Evolutionary conservation across 2,329 filamentous ascomycete species (phyloP).

Genomic region (Talaromyces sp.): DNA sequence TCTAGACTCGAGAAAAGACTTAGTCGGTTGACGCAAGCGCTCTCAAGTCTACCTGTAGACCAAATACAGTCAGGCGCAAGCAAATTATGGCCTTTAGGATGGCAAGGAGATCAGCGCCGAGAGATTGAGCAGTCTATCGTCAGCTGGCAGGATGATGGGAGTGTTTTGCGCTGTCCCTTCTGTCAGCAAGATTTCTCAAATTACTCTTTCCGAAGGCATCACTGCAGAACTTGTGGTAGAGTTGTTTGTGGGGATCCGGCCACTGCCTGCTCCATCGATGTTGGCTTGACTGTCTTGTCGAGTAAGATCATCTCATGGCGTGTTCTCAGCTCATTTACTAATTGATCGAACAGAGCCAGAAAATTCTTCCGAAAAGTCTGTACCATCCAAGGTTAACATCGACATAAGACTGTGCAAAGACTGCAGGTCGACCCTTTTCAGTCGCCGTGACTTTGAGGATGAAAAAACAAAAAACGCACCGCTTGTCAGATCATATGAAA

Average conservation of each 20-base stretch:
- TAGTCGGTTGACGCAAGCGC: slow-evolving; percentile 79
- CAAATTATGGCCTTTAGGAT: slow-evolving; percentile 51
- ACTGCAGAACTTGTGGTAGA: slow-evolving; percentile 87
- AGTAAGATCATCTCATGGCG: slow-evolving; percentile 43
- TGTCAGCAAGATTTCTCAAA: slow-evolving; percentile 93
- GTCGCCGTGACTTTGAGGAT: slow-evolving; percentile 70
- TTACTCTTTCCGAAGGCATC: slow-evolving; percentile 89
- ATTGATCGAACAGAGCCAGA: slow-evolving; percentile 6
- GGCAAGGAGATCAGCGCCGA: slow-evolving; percentile 73
- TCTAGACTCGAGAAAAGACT: slow-evolving; percentile 87
- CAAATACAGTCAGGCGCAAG: slow-evolving; percentile 49
- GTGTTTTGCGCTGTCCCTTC: slow-evolving; percentile 78
- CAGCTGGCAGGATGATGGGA: slow-evolving; percentile 87
- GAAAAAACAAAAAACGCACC: slow-evolving; percentile 65
- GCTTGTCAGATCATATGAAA: slow-evolving; percentile 77
- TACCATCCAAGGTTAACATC: slow-evolving; percentile 58
- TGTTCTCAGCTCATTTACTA: not conserved
- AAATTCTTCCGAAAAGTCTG: slow-evolving; percentile 38
- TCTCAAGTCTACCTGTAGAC: slow-evolving; percentile 71
- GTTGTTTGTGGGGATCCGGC: slow-evolving; percentile 86
- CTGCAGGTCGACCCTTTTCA: slow-evolving; percentile 69
- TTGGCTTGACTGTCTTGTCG: slow-evolving; percentile 72
- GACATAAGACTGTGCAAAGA: slow-evolving; percentile 91
- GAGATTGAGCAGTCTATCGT: slow-evolving; percentile 86
- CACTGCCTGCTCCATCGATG: slow-evolving; percentile 78